Base-by-base conservation (phyloP, 208 protist genomes). In the Phytomonas francai region DNA sequence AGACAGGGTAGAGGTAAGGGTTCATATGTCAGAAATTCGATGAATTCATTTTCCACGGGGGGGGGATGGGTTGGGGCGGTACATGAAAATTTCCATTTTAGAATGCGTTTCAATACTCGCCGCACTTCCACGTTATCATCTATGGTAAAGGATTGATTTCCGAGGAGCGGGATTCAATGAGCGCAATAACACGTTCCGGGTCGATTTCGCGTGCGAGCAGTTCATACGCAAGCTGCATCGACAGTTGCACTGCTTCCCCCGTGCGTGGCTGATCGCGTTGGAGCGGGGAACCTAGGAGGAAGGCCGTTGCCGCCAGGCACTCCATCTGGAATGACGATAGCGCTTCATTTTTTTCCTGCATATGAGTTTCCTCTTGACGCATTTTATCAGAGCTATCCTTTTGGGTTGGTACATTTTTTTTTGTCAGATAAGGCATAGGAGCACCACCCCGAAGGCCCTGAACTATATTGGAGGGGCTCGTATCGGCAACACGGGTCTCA, bases 221-320 rank as follows among this genome's bases (percentile, higher is more conserved):
- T 67, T 81, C 83, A 14, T 56, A 66, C 28, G 70, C 79, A 42
- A 80, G 63, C 28, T 63, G 28, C 68, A 76, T 33, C 28, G 67
- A 63, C 11, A 59, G 67, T 16, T 73, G 71, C 2, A 73, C 71
- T 54, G 70, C 57, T 25, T 70, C 74, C 25, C 58, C 54, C 5
- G 70, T 64, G 0, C 71, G 61, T 14, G 81, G 77, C 65, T 90
- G 80, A 33, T 72, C 64, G 3, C 80, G 74, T 60, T 88, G 85
- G 16, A 93, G 72, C 16, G 87, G 87, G 5, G 83, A 89, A 33
- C 80, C 84, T 25, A 89, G 63, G 62, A 88, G 63, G 67, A 86
- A 88, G 29, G 82, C 84, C 63, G 87, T 70, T 14, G 82, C 80
- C 9, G 87, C 74, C 28, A 93, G 75, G 60, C 77, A 81, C 16